These are phyloP conservation scores for Reutealis trisperma DNA, from an alignment of 345 rosid genomes.

Conservation along the genomic window DNA sequence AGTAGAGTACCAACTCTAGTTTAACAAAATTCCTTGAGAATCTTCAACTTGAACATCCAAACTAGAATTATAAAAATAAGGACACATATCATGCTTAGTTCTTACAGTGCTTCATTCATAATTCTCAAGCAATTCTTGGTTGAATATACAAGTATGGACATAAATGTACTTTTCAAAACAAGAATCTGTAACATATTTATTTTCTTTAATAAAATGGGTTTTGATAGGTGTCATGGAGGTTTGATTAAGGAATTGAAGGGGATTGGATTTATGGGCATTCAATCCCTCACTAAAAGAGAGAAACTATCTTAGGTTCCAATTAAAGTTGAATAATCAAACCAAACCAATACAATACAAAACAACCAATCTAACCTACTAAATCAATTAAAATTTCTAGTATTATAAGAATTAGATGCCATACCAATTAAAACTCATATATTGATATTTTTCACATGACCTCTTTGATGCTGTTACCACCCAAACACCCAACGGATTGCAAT, in stretches of 20 bases:
- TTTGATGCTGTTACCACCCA: no score
- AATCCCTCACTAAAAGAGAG: constrained; percentile 14
- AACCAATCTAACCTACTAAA: no score
- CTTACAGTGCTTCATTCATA: constrained; percentile 25
- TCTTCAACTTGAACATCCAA: constrained; percentile 15
- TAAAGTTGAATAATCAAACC: constrained; percentile 61
- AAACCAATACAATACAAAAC: constrained; percentile 45
- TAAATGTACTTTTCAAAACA: constrained; percentile 27
- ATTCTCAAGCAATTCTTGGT: constrained; percentile 26
- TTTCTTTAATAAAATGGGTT: no score
- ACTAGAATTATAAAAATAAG: constrained; percentile 23
- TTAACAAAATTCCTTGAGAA: constrained; percentile 19
- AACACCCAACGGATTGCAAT: no score
- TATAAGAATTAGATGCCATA: no score
- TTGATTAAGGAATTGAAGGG: no score
- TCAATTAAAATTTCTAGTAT: no score
- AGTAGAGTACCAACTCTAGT: constrained; percentile 25
- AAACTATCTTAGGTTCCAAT: constrained; percentile 20
- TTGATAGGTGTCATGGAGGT: no score
- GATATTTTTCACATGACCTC: no score
- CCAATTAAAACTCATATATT: no score
- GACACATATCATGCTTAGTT: constrained; percentile 29
- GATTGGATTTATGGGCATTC: constrained; percentile 25
- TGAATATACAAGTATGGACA: constrained; percentile 23
- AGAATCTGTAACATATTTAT: no score